A percentile compares a stretch with the other conserved stretches of the same genome.
phyloP scores from a whole-genome alignment of 495 filamentous ascomycete species.

The Podospora bellae-mahoneyi region DNA sequence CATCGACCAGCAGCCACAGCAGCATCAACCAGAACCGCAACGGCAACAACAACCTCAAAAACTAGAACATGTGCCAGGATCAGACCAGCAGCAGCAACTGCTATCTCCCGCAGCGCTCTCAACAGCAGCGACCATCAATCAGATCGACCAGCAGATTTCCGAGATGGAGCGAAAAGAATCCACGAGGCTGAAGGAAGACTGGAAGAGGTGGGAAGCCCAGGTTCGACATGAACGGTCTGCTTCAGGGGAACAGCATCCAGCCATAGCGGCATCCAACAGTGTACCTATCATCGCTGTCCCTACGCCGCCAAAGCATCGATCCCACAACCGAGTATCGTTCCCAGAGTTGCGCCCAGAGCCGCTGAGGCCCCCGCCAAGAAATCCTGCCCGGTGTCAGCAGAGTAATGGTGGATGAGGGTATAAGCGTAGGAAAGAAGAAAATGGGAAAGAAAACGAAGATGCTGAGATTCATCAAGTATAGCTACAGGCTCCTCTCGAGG shows the following conservation, averaged over 20 bases:
- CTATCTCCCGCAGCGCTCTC: conserved; percentile 3
- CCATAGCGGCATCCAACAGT: conserved; percentile 8
- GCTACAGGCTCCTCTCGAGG: neutral
- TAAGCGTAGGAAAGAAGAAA: no score
- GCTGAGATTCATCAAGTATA: no score
- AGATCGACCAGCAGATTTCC: conserved; percentile 12
- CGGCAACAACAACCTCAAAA: neutral
- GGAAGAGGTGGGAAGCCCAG: conserved; percentile 34
- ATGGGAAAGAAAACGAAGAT: neutral
- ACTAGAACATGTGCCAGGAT: no score
- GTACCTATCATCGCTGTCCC: conserved; percentile 31
- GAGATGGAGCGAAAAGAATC: conserved; percentile 24
- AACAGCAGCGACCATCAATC: conserved; percentile 11
- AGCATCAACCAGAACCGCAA: neutral
- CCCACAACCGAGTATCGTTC: conserved; percentile 24
- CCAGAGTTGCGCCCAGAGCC: conserved; percentile 3
- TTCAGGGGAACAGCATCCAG: conserved; percentile 32
- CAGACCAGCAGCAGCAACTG: neutral
- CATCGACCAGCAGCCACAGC: conserved; percentile 2
- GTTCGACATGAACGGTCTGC: conserved; percentile 25
- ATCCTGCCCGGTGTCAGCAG: neutral
- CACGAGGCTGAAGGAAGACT: conserved; percentile 27
- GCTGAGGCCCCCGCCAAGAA: conserved; percentile 6
- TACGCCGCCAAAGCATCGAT: conserved; percentile 26
- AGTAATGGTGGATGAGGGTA: neutral